Percentiles rank a stretch among this genome's conserved stretches.
These are phyloP conservation scores for Citrullus amarus DNA, from an alignment of 306 rosid species.

Conservation along the genomic window DNA sequence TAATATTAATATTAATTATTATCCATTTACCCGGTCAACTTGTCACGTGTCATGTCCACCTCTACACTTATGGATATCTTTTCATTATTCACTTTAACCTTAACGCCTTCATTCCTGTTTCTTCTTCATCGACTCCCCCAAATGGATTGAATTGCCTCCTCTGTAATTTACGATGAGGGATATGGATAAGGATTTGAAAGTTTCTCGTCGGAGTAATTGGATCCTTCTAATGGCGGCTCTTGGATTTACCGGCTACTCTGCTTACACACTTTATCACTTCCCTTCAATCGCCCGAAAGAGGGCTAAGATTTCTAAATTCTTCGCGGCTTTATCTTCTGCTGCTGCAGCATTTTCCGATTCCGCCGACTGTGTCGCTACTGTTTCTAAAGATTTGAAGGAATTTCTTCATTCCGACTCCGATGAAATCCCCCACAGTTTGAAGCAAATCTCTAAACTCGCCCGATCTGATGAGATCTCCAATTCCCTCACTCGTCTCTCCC, in stretches of 20 bases:
- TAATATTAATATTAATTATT: neutral
- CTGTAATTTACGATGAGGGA: neutral
- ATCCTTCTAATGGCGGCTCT: conserved; percentile 29
- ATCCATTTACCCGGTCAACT: conserved; percentile 3
- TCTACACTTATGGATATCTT: neutral
- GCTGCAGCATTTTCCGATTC: conserved; percentile 54
- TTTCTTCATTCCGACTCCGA: conserved; percentile 63
- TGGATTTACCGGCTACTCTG: conserved; percentile 47
- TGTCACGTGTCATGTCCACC: conserved; percentile 4
- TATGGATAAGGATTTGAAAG: conserved; percentile 48
- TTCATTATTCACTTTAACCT: neutral
- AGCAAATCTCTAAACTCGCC: conserved; percentile 57
- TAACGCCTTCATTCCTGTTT: neutral
- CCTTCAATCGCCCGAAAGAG: conserved; percentile 50
- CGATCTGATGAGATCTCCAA: conserved; percentile 44
- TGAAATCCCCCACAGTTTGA: conserved; percentile 54
- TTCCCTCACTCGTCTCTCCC: conserved; percentile 38
- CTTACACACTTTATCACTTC: conserved; percentile 35
- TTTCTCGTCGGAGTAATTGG: conserved; percentile 37
- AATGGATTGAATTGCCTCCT: neutral
- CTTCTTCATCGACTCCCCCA: neutral
- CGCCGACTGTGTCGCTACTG: conserved; percentile 45
- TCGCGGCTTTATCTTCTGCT: conserved; percentile 37
- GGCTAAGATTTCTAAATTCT: conserved; percentile 36
- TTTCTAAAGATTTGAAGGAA: conserved; percentile 54